Evolutionary conservation across 352 stramenopile genomes (phyloP).

Genomic region (Thalassiosira pacifica): DNA sequence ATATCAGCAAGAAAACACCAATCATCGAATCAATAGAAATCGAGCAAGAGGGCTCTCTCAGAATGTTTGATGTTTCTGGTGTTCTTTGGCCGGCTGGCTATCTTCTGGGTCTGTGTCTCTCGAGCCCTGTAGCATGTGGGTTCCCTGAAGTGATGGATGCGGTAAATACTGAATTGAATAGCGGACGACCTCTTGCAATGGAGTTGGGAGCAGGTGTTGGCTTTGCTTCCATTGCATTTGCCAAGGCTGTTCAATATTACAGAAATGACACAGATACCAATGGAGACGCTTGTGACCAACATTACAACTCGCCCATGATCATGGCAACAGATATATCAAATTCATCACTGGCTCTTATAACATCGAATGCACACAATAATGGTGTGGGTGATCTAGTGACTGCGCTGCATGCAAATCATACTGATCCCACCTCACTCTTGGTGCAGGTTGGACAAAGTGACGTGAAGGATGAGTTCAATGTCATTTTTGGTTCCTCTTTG

Average conservation of each 20-base stretch:
- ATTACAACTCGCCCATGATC: constrained; percentile 16
- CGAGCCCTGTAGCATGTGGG: constrained; percentile 41
- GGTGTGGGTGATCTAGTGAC: constrained; percentile 28
- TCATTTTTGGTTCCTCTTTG: constrained; percentile 60
- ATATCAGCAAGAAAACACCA: not conserved
- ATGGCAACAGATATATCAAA: constrained; percentile 46
- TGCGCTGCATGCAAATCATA: constrained; percentile 24
- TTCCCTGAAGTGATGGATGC: constrained; percentile 41
- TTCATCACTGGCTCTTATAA: constrained; percentile 38
- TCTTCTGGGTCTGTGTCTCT: constrained; percentile 61
- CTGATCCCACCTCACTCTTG: constrained; percentile 9
- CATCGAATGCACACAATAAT: constrained; percentile 44
- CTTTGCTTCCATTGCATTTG: constrained; percentile 49
- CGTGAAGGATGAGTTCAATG: constrained; percentile 33
- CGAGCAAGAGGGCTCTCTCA: constrained; percentile 58
- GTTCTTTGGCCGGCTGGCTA: constrained; percentile 61
- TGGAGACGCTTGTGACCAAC: not conserved
- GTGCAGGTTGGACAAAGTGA: not conserved
- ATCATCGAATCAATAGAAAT: constrained; percentile 35
- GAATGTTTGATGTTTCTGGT: constrained; percentile 54
- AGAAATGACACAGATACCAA: not conserved
- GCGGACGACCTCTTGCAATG: constrained; percentile 10
- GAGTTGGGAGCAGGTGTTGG: constrained; percentile 55
- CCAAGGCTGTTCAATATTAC: constrained; percentile 25
- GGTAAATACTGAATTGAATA: constrained; percentile 11